These are phyloP conservation scores for Candida montana DNA, from an alignment of 805 yeast species.

Conservation along the genomic window DNA sequence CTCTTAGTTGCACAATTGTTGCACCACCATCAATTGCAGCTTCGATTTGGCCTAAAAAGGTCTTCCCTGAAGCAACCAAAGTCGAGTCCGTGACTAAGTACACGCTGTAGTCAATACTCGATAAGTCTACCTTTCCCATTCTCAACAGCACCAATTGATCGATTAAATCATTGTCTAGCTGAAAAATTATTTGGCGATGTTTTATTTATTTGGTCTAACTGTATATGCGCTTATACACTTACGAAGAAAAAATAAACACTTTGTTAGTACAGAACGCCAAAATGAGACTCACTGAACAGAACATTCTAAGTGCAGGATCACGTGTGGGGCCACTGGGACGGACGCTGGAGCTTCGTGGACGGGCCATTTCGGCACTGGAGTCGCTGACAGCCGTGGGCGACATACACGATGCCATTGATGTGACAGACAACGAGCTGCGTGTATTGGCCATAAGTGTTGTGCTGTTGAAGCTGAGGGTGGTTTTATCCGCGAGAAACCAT, in stretches of 20 bases:
- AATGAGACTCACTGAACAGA: conserved; percentile 57
- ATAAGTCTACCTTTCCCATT: too few relatives aligned
- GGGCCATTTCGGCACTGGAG: conserved; percentile 39
- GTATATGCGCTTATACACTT: not conserved
- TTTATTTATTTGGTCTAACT: not conserved
- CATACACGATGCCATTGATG: conserved; percentile 52
- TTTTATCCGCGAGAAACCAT: conserved; percentile 61
- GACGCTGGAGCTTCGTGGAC: conserved; percentile 35
- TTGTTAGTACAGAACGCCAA: too few relatives aligned
- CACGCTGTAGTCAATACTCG: conserved; percentile 52
- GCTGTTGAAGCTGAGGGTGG: conserved; percentile 38
- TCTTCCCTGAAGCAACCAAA: conserved; percentile 57
- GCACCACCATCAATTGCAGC: conserved; percentile 66
- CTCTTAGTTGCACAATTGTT: conserved; percentile 79
- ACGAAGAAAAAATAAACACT: not conserved
- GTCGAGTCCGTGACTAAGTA: conserved; percentile 79
- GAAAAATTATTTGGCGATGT: not conserved
- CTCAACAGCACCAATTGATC: too few relatives aligned
- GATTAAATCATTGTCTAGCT: too few relatives aligned
- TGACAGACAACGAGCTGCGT: conserved; percentile 69
- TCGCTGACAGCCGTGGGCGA: conserved; percentile 37
- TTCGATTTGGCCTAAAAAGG: conserved; percentile 57
- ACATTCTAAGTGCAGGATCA: conserved; percentile 44
- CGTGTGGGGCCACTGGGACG: conserved; percentile 33
- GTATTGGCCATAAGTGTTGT: conserved; percentile 46